Conservation (phyloP, 148 eudicot species). For the Simmondsia chinensis region DNA sequence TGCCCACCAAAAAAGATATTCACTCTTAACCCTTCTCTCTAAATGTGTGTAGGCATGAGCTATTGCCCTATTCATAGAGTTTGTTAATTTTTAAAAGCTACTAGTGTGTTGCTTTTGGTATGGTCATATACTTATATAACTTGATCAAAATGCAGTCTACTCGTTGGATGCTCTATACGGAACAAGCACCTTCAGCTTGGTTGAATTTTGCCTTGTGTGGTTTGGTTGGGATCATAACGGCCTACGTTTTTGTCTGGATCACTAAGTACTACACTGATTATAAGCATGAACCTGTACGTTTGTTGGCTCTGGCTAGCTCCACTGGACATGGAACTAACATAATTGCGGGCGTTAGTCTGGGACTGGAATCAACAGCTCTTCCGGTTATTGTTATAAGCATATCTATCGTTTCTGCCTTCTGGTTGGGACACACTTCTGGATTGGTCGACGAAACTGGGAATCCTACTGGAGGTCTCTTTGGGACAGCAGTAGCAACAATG, state of each 20-base stretch:
- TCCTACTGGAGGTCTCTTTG: constrained; percentile 97
- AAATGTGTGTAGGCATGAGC: no score
- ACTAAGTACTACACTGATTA: constrained; percentile 94
- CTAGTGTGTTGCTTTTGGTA: neutral
- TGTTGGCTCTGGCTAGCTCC: constrained; percentile 82
- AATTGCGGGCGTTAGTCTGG: constrained; percentile 97
- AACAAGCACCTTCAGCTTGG: constrained; percentile 99
- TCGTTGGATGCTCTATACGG: constrained; percentile 96
- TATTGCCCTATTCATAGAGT: neutral
- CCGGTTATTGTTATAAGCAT: constrained; percentile 93
- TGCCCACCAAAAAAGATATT: no score
- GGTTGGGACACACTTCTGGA: constrained; percentile 95
- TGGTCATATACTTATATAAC: neutral
- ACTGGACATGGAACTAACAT: constrained; percentile 99
- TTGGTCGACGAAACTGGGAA: constrained; percentile 84
- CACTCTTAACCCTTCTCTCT: no score
- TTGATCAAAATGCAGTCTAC: constrained; percentile 58
- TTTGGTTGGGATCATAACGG: constrained; percentile 88
- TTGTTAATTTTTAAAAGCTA: neutral
- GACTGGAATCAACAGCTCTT: constrained; percentile 93
- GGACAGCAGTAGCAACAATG: constrained; percentile 99
- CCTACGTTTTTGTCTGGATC: constrained; percentile 87
- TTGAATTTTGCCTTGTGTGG: constrained; percentile 90
- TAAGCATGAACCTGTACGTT: constrained; percentile 93
- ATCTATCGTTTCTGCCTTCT: constrained; percentile 78